Percentiles rank a stretch among this genome's conserved stretches.
Evolutionary conservation across 1,284 basidiomycete species (phyloP).

Genomic region (Irpex sp.): DNA sequence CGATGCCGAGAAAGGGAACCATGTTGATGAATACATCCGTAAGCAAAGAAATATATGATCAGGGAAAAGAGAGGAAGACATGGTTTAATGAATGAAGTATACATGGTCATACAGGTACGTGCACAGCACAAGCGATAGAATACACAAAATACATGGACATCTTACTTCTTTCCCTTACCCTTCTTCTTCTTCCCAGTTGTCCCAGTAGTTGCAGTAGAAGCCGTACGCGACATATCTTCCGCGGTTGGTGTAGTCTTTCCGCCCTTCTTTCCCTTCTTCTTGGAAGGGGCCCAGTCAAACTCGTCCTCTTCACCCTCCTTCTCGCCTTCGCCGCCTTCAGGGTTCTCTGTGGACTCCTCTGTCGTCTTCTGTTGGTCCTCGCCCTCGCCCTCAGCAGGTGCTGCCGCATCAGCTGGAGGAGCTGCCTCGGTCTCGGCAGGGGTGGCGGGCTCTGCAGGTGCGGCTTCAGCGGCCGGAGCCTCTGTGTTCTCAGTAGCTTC

Average conservation of each 20-base stretch:
- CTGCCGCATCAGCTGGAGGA: not conserved
- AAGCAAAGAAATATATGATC: too few species aligned
- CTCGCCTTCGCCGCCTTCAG: not conserved
- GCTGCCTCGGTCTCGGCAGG: not conserved
- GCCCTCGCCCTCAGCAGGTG: not conserved
- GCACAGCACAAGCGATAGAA: not conserved
- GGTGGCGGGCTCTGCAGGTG: not conserved
- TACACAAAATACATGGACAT: not conserved
- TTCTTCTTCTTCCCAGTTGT: conserved; percentile 17
- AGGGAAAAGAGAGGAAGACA: too few species aligned
- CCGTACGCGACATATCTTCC: conserved; percentile 16
- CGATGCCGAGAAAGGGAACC: too few species aligned
- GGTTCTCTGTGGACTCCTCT: not conserved
- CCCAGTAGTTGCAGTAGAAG: conserved; percentile 12
- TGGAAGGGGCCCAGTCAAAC: not conserved
- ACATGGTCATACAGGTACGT: not conserved
- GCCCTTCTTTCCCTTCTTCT: conserved; percentile 22
- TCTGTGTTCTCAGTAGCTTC: not conserved
- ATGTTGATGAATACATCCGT: too few species aligned
- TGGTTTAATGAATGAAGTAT: not conserved
- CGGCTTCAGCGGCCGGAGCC: not conserved
- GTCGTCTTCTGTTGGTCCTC: not conserved
- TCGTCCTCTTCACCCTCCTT: conserved; percentile 8
- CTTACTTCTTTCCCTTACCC: conserved; percentile 13
- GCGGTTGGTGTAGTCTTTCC: conserved; percentile 10